A percentile compares a stretch with the other conserved stretches of the same genome.
phyloP scores from a whole-genome alignment of 257 asterid species.

The Mitragyna speciosa region DNA sequence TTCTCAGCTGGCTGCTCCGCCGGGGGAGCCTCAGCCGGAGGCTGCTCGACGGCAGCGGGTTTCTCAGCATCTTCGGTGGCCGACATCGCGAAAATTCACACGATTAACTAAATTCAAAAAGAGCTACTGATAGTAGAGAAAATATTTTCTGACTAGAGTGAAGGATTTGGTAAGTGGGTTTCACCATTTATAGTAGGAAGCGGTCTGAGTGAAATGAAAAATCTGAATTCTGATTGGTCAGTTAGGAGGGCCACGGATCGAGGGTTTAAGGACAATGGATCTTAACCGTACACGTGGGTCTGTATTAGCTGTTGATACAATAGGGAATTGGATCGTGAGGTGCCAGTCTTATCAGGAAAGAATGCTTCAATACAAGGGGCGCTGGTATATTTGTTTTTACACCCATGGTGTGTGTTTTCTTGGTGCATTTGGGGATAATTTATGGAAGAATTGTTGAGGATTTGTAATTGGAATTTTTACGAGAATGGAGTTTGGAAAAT shows the following conservation, averaged over 20 bases:
- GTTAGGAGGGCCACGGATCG: slow-evolving; percentile 28
- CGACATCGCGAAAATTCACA: slow-evolving; percentile 37
- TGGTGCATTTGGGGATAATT: slow-evolving; percentile 6
- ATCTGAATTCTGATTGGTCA: slow-evolving; percentile 41
- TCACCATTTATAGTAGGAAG: slow-evolving; percentile 36
- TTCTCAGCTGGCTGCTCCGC: slow-evolving; percentile 29
- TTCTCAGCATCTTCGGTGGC: slow-evolving; percentile 36
- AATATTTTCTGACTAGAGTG: neutral
- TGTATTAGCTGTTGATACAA: slow-evolving; percentile 8
- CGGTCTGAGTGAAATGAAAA: slow-evolving; percentile 14
- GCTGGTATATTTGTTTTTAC: neutral
- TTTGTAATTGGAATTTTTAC: slow-evolving; percentile 12
- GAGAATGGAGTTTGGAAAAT: slow-evolving; percentile 20
- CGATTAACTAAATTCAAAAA: neutral
- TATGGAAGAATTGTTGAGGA: neutral
- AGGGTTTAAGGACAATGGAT: neutral
- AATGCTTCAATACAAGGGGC: slow-evolving; percentile 1
- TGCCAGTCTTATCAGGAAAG: slow-evolving; percentile 33
- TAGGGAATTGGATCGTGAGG: slow-evolving; percentile 34
- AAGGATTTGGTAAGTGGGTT: neutral
- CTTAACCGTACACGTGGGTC: slow-evolving; percentile 35
- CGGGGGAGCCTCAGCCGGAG: slow-evolving; percentile 26
- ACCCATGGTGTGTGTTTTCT: slow-evolving; percentile 45
- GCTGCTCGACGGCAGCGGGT: slow-evolving; percentile 22
- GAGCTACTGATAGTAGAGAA: neutral